These are phyloP conservation scores for Euptelea pleiosperma DNA, from an alignment of 164 flowering plant species.

Conservation along the genomic window DNA sequence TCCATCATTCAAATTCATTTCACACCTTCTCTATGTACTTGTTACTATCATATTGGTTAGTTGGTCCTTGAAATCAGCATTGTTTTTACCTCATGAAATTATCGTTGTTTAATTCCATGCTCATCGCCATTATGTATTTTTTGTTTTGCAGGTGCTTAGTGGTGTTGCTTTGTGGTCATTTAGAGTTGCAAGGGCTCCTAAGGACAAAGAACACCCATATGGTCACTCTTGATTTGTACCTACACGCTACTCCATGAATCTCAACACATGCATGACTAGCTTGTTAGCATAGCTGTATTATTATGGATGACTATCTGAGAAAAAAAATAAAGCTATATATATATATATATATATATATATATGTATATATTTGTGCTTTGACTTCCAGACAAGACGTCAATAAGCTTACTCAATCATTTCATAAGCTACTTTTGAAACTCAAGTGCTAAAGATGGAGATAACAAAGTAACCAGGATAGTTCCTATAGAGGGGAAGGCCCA, in stretches of 20 bases:
- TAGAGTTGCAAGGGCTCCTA: constrained; percentile 80
- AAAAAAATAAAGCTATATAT: no score
- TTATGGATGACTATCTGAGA: no score
- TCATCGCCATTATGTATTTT: constrained; percentile 10
- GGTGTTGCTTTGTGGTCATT: constrained; percentile 80
- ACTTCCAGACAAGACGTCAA: no score
- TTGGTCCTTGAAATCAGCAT: background rate
- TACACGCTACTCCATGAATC: constrained; percentile 34
- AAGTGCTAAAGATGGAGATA: no score
- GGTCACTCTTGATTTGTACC: constrained; percentile 70
- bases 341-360: no score
- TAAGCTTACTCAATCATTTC: no score
- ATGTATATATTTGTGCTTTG: no score
- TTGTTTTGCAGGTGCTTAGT: constrained; percentile 74
- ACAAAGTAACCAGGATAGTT: no score
- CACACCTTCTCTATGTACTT: no score
- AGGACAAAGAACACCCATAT: constrained; percentile 98
- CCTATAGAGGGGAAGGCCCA: no score
- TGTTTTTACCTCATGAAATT: background rate
- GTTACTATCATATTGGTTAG: background rate
- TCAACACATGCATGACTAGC: constrained; percentile 19
- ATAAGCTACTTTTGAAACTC: no score
- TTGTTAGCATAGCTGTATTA: background rate
- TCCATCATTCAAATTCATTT: background rate
- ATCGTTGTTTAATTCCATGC: background rate